Base-by-base conservation (phyloP, 768 basidiomycete species). In the Podaxis sp. region DNA sequence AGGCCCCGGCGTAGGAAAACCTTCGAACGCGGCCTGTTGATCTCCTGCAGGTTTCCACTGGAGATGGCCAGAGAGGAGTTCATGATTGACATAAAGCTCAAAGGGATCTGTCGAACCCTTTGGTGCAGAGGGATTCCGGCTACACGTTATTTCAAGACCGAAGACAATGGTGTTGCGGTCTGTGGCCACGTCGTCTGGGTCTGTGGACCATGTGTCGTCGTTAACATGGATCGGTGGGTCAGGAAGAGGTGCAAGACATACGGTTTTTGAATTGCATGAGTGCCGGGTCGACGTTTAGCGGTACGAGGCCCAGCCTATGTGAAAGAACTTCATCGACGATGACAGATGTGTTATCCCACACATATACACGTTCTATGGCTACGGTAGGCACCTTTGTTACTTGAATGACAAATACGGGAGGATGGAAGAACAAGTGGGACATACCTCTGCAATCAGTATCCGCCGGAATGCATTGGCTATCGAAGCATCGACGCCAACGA, bases 81-180 rank as follows among this genome's bases (percentile, higher is more conserved):
- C 85, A 33, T 89, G 80, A 70, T 95, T 87, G 68, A 80, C 77
- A 77, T 91, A 98, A 20, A 92, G 78, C 66, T 86, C 82, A 20
- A 78, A 72, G 0, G 89, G 85, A 57, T 89, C 80, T 2, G 82
- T 79, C 49, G 77, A 74, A 22, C 72, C 85, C 73, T 80, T 85
- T 26, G 81, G 81, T 17, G 82, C 84, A 41, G 81, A 78, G 61
- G 80, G 81, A 65, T 80, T 83, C 1, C 87, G 85, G 60, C 84
- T 82, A 75, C 91, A 97, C 37, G 78, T 73, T 2, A 90, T 76
- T 20, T 87, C 77, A 33, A 98, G 78, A 28, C 81, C 80, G 75
- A 99, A 99, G 38, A 98, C 93, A 62, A 98, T 75, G 4, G 96
- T 98, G 74, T 99, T 94, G 55, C 87, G 81, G 74, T 98, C 97